Evolutionary conservation across 2,329 filamentous ascomycete genomes (phyloP), one percentile per base, ranked within the genome.

Genomic region (Alternaria metachromatica): DNA sequence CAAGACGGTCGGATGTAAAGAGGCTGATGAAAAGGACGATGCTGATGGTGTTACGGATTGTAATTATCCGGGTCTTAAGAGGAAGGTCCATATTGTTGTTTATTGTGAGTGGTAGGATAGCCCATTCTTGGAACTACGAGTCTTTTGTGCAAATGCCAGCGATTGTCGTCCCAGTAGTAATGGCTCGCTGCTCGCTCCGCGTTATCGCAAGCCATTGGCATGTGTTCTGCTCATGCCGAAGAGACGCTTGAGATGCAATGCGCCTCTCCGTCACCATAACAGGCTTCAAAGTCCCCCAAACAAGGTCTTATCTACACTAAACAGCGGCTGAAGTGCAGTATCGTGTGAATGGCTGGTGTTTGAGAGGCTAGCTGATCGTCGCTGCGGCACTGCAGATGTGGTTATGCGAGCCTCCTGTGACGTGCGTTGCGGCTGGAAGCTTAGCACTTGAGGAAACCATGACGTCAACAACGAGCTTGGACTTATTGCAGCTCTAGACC

Each of bases 401-500:
- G 43, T 53, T 54, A 37, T 58, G 49, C 54, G 30, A 23, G 49
- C 28, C 49, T 53, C 30, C 49, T 53, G 55, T 62, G 60, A 62
- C 60, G 60, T 62, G 48, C 55, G 41, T 55, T 21, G 44, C 20
- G 9, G 53, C 54, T 25, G 44, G 25, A 45, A 26, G 58, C 43
- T 58, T 57, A 33, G 37, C 37, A 41, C 37, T 41, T 41, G 37
- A 41, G 51, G 21, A 46, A 62, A 54, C 55, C 41, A 62, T 62
- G 60, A 62, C 60, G 60, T 62, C 60, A 62, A 58, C 20, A 33
- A 41, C 33, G 49, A 62, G 48, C 60, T 58, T 43, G 30, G 54
- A 59, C 60, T 26, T 26, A 20, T n/a, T 54, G 41, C 37, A 46
- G 45, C 30, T 60, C 55, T n/a, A 54, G 55, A 53, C 20, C 13